Evolutionary conservation across 108 stramenopile genomes (phyloP).

Genomic region (Skeletonema costatum): DNA sequence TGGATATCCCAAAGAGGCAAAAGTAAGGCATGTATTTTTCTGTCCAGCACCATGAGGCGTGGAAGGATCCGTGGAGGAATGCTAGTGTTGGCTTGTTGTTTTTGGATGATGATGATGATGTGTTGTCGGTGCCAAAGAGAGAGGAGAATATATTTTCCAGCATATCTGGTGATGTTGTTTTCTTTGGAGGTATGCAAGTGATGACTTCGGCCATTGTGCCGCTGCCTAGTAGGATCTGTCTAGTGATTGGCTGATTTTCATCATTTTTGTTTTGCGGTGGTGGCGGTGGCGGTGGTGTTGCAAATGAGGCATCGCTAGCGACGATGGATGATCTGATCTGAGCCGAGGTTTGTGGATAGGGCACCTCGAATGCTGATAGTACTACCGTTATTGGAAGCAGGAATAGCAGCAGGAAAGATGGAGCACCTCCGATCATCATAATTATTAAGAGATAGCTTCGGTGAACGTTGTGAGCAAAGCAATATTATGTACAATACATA

Average conservation of each 20-base stretch:
- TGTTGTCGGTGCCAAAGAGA: constrained; percentile 4
- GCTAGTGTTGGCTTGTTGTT: constrained; percentile 42
- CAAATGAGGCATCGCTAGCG: not conserved
- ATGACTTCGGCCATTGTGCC: constrained; percentile 41
- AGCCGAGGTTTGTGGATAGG: constrained; percentile 17
- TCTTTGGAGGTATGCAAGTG: constrained; percentile 12
- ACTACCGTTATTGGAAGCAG: not conserved
- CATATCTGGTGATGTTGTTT: not conserved
- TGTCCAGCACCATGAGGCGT: constrained; percentile 60
- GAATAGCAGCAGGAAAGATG: not conserved
- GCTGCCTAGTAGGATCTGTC: constrained; percentile 21
- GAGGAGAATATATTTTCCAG: constrained; percentile 12
- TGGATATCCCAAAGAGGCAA: constrained; percentile 47
- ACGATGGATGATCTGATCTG: constrained; percentile 22
- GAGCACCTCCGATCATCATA: not conserved
- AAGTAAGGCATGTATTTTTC: constrained; percentile 58
- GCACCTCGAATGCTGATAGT: constrained; percentile 7
- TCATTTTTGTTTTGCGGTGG: not conserved
- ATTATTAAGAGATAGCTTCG: not conserved
- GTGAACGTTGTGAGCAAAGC: too few species aligned
- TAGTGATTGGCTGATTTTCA: constrained; percentile 8
- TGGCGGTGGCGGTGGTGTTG: not conserved
- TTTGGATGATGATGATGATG: not conserved
- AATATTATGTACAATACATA: too few species aligned
- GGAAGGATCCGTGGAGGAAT: constrained; percentile 63